Conservation (phyloP, 2,329 filamentous ascomycete genomes). For the Fusarium liriodendri region DNA sequence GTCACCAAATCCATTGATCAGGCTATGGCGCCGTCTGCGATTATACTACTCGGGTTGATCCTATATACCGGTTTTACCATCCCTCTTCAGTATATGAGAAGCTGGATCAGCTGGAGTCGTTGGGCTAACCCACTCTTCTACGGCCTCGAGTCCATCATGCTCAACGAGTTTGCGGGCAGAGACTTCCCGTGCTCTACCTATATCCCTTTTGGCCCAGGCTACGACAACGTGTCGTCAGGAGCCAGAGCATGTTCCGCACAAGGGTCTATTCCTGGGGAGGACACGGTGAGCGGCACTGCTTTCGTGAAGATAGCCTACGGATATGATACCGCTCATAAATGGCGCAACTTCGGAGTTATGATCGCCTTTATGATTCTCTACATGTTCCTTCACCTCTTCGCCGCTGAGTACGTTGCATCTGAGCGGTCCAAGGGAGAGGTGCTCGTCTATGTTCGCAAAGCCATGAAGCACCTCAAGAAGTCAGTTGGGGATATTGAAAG, state of each 20-base stretch:
- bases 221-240: constrained; percentile 1
- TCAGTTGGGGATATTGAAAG: neutral
- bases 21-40: constrained; percentile 39
- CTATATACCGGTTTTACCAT: constrained; percentile 63
- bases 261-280: constrained; percentile 25
- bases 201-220: constrained; percentile 43
- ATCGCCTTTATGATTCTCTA: constrained; percentile 22
- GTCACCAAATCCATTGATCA: constrained; percentile 40
- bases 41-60: constrained; percentile 50
- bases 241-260: constrained; percentile 22
- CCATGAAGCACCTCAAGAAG: constrained; percentile 1
- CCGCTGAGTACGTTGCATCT: constrained; percentile 14
- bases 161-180: constrained; percentile 68
- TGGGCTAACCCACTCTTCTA: constrained; percentile 76
- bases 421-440: constrained; percentile 25
- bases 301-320: constrained; percentile 28
- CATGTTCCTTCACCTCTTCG: constrained; percentile 5
- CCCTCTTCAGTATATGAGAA: constrained; percentile 59
- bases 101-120: constrained; percentile 66
- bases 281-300: constrained; percentile 23
- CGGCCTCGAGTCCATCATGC: constrained; percentile 71
- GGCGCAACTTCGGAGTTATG: constrained; percentile 35
- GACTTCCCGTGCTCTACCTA: constrained; percentile 59
- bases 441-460: constrained; percentile 13
- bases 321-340: constrained; percentile 27